Base-by-base conservation (phyloP, 768 basidiomycete species). In the Leccinum boreale region DNA sequence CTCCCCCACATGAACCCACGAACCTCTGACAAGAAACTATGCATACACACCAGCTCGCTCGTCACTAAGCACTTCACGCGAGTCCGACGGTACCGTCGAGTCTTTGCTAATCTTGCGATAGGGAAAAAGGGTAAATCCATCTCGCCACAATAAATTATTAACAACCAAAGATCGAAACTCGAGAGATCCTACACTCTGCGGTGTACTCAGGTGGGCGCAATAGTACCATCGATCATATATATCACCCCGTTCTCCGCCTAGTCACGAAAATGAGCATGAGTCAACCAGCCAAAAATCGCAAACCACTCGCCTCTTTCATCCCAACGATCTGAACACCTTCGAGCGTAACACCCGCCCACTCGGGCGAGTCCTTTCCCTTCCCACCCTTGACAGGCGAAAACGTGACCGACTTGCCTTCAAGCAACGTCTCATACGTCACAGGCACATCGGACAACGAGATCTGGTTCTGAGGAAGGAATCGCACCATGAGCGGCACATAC, bases 321-420 rank as follows among this genome's bases (percentile, higher is more conserved):
- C 68, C 78, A 21, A 82, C 61, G 44, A 94, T 86, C 42, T 70
- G 79, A 9, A 83, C 70, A 12, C 79, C 79, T 54, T 86, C 81
- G 12, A 93, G 63, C 0, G 78, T 77, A 7, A 87, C 81, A 42
- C 75, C 77, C 61, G 75, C 73, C 90, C 89, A 92, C 39, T 82
- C 79, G 5, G 79, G 76, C 19, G 68, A 70, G 36, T 74, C 60
- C 44, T 76, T 70, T 35, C 73, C 62, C 42, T 76, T 70, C 28
- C 65, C 72, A 2, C 67, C 66, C 4, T 59, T 33, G 44, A 73
- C 70, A 11, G 75, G 69, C 3, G 73, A 72, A 65, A 92, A 85
- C 0, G 79, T 75, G 35, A 93, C 78, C 3, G 80, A 76, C 66
- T 81, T 86, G 3, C 79, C 81, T 1, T 79, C 73, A 14, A 86